phyloP scores from a whole-genome alignment of 1,284 basidiomycete species.

The Phellopilus nigrolimitatus region DNA sequence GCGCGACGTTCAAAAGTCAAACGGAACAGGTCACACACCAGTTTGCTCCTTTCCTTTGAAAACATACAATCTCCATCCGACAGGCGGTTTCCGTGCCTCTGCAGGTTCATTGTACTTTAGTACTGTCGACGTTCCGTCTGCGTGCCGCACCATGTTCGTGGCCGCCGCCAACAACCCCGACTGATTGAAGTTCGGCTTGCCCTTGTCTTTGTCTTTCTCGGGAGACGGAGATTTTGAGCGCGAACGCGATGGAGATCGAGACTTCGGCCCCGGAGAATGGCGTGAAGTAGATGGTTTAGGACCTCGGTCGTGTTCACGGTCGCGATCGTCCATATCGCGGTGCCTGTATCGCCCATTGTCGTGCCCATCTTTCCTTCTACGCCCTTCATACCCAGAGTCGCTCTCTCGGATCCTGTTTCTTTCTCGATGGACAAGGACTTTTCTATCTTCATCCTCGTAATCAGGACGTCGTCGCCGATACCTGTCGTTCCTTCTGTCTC shows the following conservation, averaged over 20 bases:
- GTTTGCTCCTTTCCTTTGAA: conserved; percentile 92
- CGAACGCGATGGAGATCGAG: conserved; percentile 33
- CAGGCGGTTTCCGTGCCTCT: conserved; percentile 87
- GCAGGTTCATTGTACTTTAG: conserved; percentile 99
- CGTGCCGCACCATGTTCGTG: conserved; percentile 79
- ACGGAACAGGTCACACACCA: conserved; percentile 57
- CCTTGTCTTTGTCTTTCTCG: conserved; percentile 41
- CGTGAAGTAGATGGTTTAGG: conserved; percentile 24
- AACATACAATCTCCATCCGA: conserved; percentile 93
- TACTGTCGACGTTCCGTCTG: conserved; percentile 77
- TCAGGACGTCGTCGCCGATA: conserved; percentile 3
- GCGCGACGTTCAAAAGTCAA: background rate
- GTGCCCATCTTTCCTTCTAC: conserved; percentile 32
- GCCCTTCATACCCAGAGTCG: conserved; percentile 25
- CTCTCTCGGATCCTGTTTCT: conserved; percentile 11
- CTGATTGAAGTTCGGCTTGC: conserved; percentile 82
- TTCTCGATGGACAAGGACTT: conserved; percentile 15
- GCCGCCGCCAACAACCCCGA: conserved; percentile 94
- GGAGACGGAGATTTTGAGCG: conserved; percentile 31
- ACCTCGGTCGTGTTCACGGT: conserved; percentile 22
- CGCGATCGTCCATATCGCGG: conserved; percentile 18
- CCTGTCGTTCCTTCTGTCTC: conserved; percentile 3
- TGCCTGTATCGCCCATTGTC: conserved; percentile 19
- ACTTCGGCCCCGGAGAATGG: conserved; percentile 30
- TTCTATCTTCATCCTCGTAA: background rate